These are phyloP conservation scores for Claviceps spartinae DNA, from an alignment of 2,329 filamentous ascomycete species.

Conservation along the genomic window DNA sequence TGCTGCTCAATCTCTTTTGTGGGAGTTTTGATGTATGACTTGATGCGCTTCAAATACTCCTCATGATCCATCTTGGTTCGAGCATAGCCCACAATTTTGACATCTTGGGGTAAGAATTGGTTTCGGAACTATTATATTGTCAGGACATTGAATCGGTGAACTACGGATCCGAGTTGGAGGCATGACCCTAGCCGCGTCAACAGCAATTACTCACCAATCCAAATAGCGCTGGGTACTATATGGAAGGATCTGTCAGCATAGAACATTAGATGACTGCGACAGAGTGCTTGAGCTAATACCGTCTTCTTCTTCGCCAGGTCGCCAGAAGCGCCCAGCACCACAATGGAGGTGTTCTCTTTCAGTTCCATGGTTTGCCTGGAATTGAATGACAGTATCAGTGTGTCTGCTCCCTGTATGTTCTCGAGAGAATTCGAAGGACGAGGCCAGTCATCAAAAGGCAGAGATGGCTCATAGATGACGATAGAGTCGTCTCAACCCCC, in stretches of 20 bases:
- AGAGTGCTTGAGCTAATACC: constrained; percentile 34
- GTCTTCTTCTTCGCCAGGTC: constrained; percentile 99
- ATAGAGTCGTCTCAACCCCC: constrained; percentile 2
- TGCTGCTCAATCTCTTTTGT: constrained; percentile 96
- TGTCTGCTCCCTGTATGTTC: background rate
- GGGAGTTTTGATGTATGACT: constrained; percentile 96
- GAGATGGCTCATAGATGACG: constrained; percentile 1
- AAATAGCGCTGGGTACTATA: constrained; percentile 87
- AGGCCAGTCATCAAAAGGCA: background rate
- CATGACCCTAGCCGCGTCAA: background rate
- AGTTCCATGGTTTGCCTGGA: constrained; percentile 68
- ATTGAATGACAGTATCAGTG: constrained; percentile 5
- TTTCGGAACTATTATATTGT: constrained; percentile 70
- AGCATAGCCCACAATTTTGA: constrained; percentile 96
- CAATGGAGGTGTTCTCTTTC: constrained; percentile 94
- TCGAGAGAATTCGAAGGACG: background rate
- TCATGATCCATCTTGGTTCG: constrained; percentile 98
- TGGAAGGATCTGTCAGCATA: constrained; percentile 11
- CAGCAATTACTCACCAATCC: constrained; percentile 58
- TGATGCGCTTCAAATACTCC: constrained; percentile 87
- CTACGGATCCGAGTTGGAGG: background rate
- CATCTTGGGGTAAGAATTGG: constrained; percentile 94
- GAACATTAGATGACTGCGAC: background rate
- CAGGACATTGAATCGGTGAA: background rate
- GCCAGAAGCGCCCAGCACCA: constrained; percentile 92